A percentile compares a stretch with the other conserved stretches of the same genome.
phyloP scores from a whole-genome alignment of 2,329 filamentous ascomycete species.

The Colletotrichum acutatum region DNA sequence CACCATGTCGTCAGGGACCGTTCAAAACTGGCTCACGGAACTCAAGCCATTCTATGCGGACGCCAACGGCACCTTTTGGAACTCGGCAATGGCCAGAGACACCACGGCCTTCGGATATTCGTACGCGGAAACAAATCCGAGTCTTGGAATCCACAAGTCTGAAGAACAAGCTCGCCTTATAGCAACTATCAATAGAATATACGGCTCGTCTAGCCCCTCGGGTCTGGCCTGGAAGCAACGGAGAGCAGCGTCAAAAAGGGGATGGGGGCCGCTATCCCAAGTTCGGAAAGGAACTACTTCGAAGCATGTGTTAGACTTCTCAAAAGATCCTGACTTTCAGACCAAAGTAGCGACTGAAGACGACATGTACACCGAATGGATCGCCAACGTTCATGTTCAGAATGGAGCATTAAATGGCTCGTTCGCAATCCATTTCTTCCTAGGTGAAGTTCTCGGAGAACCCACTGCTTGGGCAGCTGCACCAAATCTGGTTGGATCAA shows the following conservation, averaged over 20 bases:
- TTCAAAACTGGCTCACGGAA: slow-evolving; percentile 65
- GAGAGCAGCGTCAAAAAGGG: neutral
- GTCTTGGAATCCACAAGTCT: slow-evolving; percentile 47
- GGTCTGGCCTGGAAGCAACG: slow-evolving; percentile 28
- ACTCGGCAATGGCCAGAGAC: slow-evolving; percentile 69
- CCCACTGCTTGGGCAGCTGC: slow-evolving; percentile 61
- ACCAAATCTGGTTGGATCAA: slow-evolving; percentile 69
- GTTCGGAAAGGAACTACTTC: slow-evolving; percentile 33
- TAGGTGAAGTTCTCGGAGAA: slow-evolving; percentile 64
- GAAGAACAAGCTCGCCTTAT: slow-evolving; percentile 55
- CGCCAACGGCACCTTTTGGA: slow-evolving; percentile 72
- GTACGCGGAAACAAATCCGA: slow-evolving; percentile 70
- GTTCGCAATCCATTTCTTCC: slow-evolving; percentile 74
- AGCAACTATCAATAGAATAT: slow-evolving; percentile 64
- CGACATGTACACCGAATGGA: slow-evolving; percentile 70
- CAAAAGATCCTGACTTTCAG: neutral
- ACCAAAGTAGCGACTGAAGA: slow-evolving; percentile 35
- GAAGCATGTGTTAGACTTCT: slow-evolving; percentile 10
- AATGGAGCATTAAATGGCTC: slow-evolving; percentile 70
- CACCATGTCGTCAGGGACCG: slow-evolving; percentile 64
- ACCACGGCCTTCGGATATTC: slow-evolving; percentile 76
- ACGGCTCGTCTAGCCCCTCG: slow-evolving; percentile 46
- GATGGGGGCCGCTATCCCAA: neutral
- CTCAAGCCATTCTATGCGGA: slow-evolving; percentile 76
- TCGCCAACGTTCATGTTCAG: slow-evolving; percentile 72